Percentiles rank a stretch among this genome's conserved stretches.
Conservation (phyloP, 495 filamentous ascomycete genomes). For the Hyaloscypha bicolor region DNA sequence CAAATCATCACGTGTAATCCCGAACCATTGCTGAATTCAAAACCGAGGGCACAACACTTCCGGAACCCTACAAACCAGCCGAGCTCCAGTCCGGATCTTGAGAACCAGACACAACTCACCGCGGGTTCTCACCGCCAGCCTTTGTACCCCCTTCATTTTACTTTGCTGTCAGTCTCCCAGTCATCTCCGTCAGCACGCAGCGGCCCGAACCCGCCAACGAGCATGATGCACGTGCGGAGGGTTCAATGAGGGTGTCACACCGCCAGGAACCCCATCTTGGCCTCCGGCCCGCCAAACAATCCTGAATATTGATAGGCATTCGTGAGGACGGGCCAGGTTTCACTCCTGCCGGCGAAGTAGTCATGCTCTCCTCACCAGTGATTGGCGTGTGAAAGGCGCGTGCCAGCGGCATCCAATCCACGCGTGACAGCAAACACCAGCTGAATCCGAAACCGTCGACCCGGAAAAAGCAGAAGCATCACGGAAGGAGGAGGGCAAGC, state of each 20-base stretch:
- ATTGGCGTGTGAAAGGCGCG: slow-evolving; percentile 6
- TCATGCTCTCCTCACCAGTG: background rate
- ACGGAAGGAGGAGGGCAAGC: background rate
- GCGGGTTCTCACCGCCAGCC: background rate
- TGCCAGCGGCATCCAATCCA: background rate
- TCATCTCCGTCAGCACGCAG: slow-evolving; percentile 14
- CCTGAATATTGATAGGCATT: background rate
- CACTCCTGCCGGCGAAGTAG: background rate
- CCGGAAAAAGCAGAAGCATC: background rate
- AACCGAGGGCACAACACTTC: background rate
- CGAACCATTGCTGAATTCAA: no score
- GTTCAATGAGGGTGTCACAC: background rate
- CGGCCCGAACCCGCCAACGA: slow-evolving; percentile 19
- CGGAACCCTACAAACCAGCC: background rate
- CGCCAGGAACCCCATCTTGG: slow-evolving; percentile 15
- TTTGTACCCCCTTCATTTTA: background rate
- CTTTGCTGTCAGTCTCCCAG: background rate
- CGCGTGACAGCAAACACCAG: background rate
- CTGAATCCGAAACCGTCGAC: background rate
- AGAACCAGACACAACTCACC: background rate
- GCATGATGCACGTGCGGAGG: slow-evolving; percentile 12
- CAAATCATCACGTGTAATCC: no score
- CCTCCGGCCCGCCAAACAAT: background rate
- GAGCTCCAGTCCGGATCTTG: background rate
- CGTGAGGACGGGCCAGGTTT: background rate